These are phyloP conservation scores for Apophysomyces sp. DNA, from an alignment of 371 early-diverging fungal species.

Conservation along the genomic window DNA sequence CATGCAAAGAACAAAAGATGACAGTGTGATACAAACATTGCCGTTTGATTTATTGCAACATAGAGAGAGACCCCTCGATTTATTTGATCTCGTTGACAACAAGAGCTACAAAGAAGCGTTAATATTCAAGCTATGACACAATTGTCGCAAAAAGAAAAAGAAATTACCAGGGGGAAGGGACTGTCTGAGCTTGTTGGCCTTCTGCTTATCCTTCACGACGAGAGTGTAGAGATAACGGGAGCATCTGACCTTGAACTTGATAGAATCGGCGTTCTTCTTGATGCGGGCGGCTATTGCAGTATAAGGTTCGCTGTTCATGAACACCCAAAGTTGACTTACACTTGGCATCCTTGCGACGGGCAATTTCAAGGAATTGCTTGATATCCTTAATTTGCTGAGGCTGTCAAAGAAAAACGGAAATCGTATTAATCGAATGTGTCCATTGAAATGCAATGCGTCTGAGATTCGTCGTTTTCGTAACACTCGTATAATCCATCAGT, in stretches of 20 bases:
- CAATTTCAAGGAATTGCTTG: conserved; percentile 96
- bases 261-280: conserved; percentile 94
- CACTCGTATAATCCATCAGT: not conserved
- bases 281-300: conserved; percentile 75
- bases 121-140: not conserved
- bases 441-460: not conserved
- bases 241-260: conserved; percentile 99
- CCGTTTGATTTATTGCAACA: not conserved
- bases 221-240: conserved; percentile 97
- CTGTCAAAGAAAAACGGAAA: conserved; percentile 40
- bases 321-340: conserved; percentile 46
- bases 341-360: conserved; percentile 95
- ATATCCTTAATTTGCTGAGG: conserved; percentile 98
- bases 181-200: conserved; percentile 96
- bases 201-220: conserved; percentile 91
- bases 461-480: not conserved
- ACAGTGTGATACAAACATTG: conserved; percentile 5
- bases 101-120: conserved; percentile 17
- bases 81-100: conserved; percentile 35
- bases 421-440: not conserved
- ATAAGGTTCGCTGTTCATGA: not conserved
- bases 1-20: conserved; percentile 11
- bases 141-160: not conserved
- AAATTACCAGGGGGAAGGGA: conserved; percentile 83
- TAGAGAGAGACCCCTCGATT: conserved; percentile 6